Evolutionary conservation across 768 basidiomycete genomes (phyloP).

Genomic region (Rossbeevera mucosa): DNA sequence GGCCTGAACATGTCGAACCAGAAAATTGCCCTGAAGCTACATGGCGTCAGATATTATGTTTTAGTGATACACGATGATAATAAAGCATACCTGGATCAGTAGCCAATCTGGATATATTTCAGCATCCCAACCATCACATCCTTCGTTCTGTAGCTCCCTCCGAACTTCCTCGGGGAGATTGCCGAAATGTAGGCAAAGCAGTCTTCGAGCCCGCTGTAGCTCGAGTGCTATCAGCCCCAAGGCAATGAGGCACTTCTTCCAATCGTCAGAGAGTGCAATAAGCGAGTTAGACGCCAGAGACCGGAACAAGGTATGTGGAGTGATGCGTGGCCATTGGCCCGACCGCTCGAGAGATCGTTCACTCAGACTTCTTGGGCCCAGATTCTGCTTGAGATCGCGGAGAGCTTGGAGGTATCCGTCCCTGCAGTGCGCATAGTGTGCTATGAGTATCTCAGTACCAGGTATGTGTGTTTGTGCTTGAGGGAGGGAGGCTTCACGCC

Average conservation of each 20-base stretch:
- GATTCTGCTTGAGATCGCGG: not conserved
- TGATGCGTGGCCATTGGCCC: slow-evolving; percentile 38
- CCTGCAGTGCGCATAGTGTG: slow-evolving; percentile 9
- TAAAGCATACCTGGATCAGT: slow-evolving; percentile 39
- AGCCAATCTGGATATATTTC: slow-evolving; percentile 35
- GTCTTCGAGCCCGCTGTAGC: slow-evolving; percentile 35
- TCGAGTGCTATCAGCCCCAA: slow-evolving; percentile 29
- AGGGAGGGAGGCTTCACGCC: not conserved
- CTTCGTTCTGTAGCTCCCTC: slow-evolving; percentile 24
- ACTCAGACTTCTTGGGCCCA: slow-evolving; percentile 12
- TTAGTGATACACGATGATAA: not conserved
- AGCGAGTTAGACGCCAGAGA: slow-evolving; percentile 26
- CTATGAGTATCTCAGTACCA: not conserved
- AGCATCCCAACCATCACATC: slow-evolving; percentile 16
- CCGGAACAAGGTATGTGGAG: slow-evolving; percentile 31
- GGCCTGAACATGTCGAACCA: slow-evolving; percentile 12
- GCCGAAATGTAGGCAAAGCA: slow-evolving; percentile 21
- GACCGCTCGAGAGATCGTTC: slow-evolving; percentile 18
- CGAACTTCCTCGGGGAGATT: slow-evolving; percentile 29
- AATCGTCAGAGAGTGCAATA: slow-evolving; percentile 15
- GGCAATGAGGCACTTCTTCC: slow-evolving; percentile 26
- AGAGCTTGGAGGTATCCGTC: not conserved
- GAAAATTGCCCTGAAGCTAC: slow-evolving; percentile 21
- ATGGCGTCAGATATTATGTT: not conserved
- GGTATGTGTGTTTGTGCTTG: not conserved